Evolutionary conservation across 1,139 yeast species (phyloP), one percentile per base, ranked within the genome.

Genomic region (Candida sanyaensis): DNA sequence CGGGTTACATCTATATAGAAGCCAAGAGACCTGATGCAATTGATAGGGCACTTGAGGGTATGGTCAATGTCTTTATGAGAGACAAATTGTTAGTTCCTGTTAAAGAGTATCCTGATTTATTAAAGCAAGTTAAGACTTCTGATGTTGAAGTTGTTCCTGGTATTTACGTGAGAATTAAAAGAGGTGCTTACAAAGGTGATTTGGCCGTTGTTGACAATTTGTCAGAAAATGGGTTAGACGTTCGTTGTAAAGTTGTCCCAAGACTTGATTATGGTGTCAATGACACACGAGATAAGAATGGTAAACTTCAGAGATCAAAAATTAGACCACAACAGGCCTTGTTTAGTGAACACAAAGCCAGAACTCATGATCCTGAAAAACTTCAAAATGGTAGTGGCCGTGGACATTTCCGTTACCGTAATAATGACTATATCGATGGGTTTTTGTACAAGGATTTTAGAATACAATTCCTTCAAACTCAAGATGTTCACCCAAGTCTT

Each of bases 11-110:
- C 48, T 93, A 93, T 66, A 81, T 95, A 55, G 99, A 93, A 71
- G 98, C 99, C 24, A 86, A 93, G 53, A 87, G 89, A 64, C 88
- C 93, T 52, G 91, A 93, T 55, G 97, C 97, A 23, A 96, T 93
- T 43, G 89, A 87, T 61, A 84, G 82, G 52, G 97, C 97, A 11
- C 78, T 93, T 53, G 80, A 83, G 43, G 98, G 98, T 68, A 81
- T 95, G 68, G 93, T 95, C 40, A 92, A 91, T 65, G 84, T 93
- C 34, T 88, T 83, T 58, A 75, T 85, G 49, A 77, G 82, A 55
- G 76, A 75, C 52, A 89, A 91, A 69, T 78, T 92, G 41, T 77
- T 93, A 55, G 97, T 93, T 39, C 98, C 99, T 3, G 96, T 93
- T 50, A 90, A 90, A 63, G 99, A 93, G 68, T 88, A 92, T 65